Percentiles rank a stretch among this genome's conserved stretches.
phyloP scores from a whole-genome alignment of 129 eudicot species.

The Lonicera japonica region DNA sequence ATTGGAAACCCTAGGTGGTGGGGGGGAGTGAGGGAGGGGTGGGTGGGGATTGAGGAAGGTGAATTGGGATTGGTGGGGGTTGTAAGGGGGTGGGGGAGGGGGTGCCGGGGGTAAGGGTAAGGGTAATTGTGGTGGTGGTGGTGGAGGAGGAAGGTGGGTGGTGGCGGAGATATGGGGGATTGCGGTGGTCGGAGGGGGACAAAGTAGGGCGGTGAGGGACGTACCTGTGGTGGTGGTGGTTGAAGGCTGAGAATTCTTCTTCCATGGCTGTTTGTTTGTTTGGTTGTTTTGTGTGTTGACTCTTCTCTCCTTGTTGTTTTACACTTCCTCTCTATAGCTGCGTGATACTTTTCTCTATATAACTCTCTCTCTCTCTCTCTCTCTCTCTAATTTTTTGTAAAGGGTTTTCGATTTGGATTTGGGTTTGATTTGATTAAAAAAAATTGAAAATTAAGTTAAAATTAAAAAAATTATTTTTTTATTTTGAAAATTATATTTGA shows the following conservation, averaged over 20 bases:
- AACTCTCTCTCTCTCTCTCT: no score
- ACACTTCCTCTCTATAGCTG: background rate
- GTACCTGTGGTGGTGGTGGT: conserved; percentile 47
- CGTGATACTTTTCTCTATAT: no score
- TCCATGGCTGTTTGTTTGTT: conserved; percentile 28
- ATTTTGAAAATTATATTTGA: no score
- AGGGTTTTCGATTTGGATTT: no score
- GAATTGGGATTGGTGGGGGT: conserved; percentile 28
- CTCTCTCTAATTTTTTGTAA: no score
- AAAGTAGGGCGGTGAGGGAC: conserved; percentile 25
- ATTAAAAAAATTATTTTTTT: no score
- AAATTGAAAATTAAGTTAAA: no score
- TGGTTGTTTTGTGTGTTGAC: no score
- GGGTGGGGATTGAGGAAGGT: conserved; percentile 30
- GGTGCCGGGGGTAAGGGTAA: conserved; percentile 28
- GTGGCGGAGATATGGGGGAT: conserved; percentile 15
- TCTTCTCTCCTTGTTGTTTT: background rate
- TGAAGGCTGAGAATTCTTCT: conserved; percentile 55
- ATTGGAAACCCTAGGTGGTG: conserved; percentile 36
- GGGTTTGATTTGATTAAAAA: no score
- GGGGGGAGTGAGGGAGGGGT: conserved; percentile 7
- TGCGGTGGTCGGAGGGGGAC: conserved; percentile 16
- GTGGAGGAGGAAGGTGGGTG: conserved; percentile 28
- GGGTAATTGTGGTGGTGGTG: conserved; percentile 30
- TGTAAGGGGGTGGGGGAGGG: conserved; percentile 27